phyloP scores from a whole-genome alignment of 106 monocot genomes.

The Allium sativum region DNA sequence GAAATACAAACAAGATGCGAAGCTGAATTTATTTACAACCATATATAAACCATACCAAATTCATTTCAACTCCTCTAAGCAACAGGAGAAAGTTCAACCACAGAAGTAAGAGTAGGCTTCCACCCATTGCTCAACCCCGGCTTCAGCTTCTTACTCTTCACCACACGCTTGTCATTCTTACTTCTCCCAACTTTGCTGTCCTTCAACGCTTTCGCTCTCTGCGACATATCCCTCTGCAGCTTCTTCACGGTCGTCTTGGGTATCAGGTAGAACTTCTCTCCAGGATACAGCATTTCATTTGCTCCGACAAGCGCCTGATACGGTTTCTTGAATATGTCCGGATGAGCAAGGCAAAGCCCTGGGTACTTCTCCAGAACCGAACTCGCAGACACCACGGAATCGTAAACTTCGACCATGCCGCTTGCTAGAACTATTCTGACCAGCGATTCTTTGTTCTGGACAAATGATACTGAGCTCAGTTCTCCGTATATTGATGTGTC shows the following conservation, averaged over 20 bases:
- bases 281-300: constrained; percentile 12
- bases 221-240: background rate
- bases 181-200: background rate
- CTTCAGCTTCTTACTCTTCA: background rate
- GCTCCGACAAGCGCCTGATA: constrained; percentile 7
- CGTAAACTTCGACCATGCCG: constrained; percentile 15
- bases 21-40: too few relatives aligned
- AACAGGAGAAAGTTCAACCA: constrained; percentile 8
- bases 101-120: constrained; percentile 11
- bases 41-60: background rate
- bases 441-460: background rate
- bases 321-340: constrained; percentile 14
- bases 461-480: constrained; percentile 1
- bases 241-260: constrained; percentile 9
- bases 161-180: background rate
- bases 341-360: constrained; percentile 9
- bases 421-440: constrained; percentile 15
- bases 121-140: constrained; percentile 6
- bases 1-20: too few relatives aligned
- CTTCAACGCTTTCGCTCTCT: background rate
- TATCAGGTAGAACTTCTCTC: constrained; percentile 19
- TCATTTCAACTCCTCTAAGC: background rate
- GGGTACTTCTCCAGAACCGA: constrained; percentile 17
- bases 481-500: background rate
- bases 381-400: background rate